phyloP scores from a whole-genome alignment of 192 early-diverging fungal species.

The Geranomyces michiganensis region DNA sequence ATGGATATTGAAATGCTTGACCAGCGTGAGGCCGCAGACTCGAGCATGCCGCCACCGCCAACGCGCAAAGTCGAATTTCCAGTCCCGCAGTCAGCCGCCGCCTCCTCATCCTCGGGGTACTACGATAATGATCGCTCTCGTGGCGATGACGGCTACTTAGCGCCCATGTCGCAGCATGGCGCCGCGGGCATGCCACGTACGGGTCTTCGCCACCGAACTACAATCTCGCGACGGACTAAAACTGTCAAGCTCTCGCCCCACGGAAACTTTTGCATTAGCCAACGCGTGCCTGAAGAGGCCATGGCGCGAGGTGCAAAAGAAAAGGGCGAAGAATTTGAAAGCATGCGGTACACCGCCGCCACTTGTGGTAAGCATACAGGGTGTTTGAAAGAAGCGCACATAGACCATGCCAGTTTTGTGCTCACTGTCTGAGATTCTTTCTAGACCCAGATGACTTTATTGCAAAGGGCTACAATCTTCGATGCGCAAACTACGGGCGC shows the following conservation, averaged over 20 bases:
- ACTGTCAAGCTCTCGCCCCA: conserved; percentile 33
- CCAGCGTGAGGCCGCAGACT: not conserved
- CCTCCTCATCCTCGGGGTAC: not conserved
- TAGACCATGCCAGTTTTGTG: too few species aligned
- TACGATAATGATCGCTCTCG: not conserved
- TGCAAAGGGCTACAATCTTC: conserved; percentile 73
- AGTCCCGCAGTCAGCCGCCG: not conserved
- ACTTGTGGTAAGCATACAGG: conserved; percentile 63
- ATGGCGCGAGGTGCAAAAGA: conserved; percentile 31
- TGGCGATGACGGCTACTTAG: not conserved
- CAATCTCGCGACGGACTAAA: conserved; percentile 21
- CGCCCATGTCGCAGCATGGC: not conserved
- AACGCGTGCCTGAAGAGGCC: conserved; percentile 33
- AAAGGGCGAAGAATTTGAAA: conserved; percentile 80
- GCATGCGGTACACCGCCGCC: conserved; percentile 73
- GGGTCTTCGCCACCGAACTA: not conserved
- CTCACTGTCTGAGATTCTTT: too few species aligned
- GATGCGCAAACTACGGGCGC: conserved; percentile 58
- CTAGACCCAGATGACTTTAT: conserved; percentile 63
- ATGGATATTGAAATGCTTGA: not conserved
- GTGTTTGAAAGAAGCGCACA: too few species aligned
- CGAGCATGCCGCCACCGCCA: not conserved
- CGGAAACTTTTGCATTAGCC: conserved; percentile 43
- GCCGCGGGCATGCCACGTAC: not conserved
- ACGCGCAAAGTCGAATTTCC: not conserved